Percentiles rank a stretch among this genome's conserved stretches.
These are phyloP conservation scores for Liriodendron chinense DNA, from an alignment of 164 flowering plant genomes.

Conservation along the genomic window DNA sequence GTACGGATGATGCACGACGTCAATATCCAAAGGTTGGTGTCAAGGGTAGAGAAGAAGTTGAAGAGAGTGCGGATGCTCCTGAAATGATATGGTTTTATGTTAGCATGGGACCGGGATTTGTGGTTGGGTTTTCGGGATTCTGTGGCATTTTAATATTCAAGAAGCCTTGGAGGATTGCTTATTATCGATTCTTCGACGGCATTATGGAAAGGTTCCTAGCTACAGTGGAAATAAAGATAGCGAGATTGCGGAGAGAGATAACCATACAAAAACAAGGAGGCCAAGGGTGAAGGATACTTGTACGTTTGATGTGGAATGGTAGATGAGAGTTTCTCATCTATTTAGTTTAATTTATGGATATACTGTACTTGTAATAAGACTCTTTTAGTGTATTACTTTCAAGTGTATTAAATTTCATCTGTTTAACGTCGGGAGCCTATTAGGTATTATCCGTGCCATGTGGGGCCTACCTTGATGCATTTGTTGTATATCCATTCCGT, in stretches of 20 bases:
- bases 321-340: too few species aligned
- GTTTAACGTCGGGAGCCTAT: too few species aligned
- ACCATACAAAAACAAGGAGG: too few species aligned
- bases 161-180: constrained; percentile 13
- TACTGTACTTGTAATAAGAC: too few species aligned
- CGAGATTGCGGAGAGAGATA: neutral
- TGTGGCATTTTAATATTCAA: constrained; percentile 4
- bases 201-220: neutral
- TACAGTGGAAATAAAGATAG: neutral
- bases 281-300: too few species aligned
- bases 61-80: neutral
- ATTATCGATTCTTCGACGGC: neutral
- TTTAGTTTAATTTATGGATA: too few species aligned
- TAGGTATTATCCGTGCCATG: too few species aligned
- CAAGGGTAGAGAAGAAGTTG: neutral
- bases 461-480: too few species aligned
- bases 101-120: constrained; percentile 9
- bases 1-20: neutral
- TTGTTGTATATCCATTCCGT: too few species aligned
- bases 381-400: too few species aligned
- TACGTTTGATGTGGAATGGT: too few species aligned
- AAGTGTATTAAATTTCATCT: too few species aligned
- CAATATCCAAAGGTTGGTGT: neutral
- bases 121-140: constrained; percentile 5
- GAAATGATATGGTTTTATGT: neutral